Conservation (phyloP, 257 asterid species). For the Paraleonurus japonicus region DNA sequence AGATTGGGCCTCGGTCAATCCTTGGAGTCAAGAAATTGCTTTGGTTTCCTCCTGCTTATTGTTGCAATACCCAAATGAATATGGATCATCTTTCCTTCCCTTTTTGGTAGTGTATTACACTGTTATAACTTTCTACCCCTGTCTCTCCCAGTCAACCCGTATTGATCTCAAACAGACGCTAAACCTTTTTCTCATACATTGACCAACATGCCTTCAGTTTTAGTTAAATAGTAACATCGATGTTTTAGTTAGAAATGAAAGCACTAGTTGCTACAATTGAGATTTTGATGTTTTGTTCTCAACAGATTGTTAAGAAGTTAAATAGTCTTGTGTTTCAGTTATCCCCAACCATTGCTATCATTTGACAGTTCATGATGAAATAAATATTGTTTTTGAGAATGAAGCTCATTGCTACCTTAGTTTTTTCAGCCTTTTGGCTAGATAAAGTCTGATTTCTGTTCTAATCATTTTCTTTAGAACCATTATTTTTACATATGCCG, state of each 20-base stretch:
- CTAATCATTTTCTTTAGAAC: neutral
- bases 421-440: neutral
- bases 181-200: neutral
- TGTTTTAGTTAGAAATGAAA: neutral
- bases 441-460: neutral
- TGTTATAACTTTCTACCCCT: neutral
- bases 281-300: neutral
- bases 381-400: neutral
- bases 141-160: neutral
- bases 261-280: constrained; percentile 1
- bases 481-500: constrained; percentile 2
- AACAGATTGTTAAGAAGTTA: neutral
- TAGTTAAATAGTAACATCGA: neutral
- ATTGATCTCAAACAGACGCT: neutral
- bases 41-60: neutral
- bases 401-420: neutral
- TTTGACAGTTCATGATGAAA: neutral
- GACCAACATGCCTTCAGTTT: neutral
- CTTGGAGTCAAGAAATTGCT: neutral
- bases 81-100: neutral
- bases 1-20: neutral
- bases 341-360: neutral
- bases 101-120: neutral
- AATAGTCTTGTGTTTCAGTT: neutral
- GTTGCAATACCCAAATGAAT: neutral